Evolutionary conservation across 352 stramenopile genomes (phyloP), one percentile per base, ranked within the genome.

Genomic region (Phytopythium montanum): DNA sequence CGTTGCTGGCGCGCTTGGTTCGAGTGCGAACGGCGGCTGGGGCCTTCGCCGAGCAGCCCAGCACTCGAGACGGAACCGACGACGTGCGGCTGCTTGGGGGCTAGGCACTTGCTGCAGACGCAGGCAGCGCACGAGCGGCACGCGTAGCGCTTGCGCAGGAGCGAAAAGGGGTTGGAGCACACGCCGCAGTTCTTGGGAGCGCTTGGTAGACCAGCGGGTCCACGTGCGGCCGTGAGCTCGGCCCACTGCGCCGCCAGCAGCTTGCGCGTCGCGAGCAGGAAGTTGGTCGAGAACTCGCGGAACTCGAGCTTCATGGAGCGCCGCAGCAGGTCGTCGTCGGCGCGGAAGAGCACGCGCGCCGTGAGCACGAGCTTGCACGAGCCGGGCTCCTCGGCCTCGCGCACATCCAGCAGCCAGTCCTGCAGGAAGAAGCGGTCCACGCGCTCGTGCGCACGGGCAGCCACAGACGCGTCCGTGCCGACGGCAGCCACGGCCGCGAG

Each of bases 291-390:
- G 54, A 85, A 92, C 36, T 90, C 79, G 19, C 75, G 75, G 60
- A 81, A 92, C 39, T 87, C 76, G 31, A 70, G 53, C 36, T 69
- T 70, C 52, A 76, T 66, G 21, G 70, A 69, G 18, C 67, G 64
- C n/a, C 52, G 52, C 52, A 48, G 36, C n/a, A 49, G 23, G 14
- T 46, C 33, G 23, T 58, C 33, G n/a, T 49, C 72, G 13, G 55
- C 64, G 4, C 79, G 77, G 50, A 88, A 68, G 66, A 77, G 80
- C 50, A 81, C 77, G 1, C 67, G 74, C 41, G 73, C 83, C 33
- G 80, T 87, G n/a, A 92, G 56, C 39, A 92, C 65, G 51, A 92
- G 53, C 62, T 87, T 90, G 64, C 80, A 90, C 8, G 85, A 68
- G 61, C 81, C 42, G 12, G 61, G 61, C 31, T 92, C 81, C 18